Conservation (phyloP, 345 rosid species). For the Aquilaria malaccensis region DNA sequence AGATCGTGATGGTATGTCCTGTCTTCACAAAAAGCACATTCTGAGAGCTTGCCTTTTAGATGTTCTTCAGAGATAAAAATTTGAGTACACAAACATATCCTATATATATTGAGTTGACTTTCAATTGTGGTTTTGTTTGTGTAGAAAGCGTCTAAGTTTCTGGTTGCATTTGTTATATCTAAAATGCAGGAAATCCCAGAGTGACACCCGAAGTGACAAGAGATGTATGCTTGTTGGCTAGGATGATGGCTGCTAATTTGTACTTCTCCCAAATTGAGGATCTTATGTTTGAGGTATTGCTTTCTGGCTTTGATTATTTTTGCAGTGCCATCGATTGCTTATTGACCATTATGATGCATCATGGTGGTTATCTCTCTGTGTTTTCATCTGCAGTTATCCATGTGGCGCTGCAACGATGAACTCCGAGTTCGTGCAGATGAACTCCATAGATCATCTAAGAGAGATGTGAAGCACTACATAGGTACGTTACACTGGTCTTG, state of each 20-base stretch:
- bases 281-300: conserved; percentile 91
- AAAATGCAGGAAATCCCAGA: conserved; percentile 79
- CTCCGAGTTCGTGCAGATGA: conserved; percentile 77
- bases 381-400: conserved; percentile 60
- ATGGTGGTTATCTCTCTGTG: background rate
- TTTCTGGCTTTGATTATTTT: background rate
- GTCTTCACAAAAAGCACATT: background rate
- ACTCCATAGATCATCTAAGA: conserved; percentile 62
- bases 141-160: too few relatives aligned
- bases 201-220: conserved; percentile 99
- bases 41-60: background rate
- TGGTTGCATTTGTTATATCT: background rate
- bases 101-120: too few relatives aligned
- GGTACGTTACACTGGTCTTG: conserved; percentile 32
- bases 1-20: conserved; percentile 80
- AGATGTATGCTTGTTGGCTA: conserved; percentile 92
- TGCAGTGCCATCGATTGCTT: background rate
- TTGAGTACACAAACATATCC: too few relatives aligned
- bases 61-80: background rate
- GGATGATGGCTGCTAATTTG: conserved; percentile 99
- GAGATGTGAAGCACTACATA: conserved; percentile 92
- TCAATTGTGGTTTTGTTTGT: too few relatives aligned
- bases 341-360: background rate
- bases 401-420: conserved; percentile 98
- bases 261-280: conserved; percentile 98